Evolutionary conservation across 257 asterid species (phyloP).

Genomic region (Asclepias syriaca): DNA sequence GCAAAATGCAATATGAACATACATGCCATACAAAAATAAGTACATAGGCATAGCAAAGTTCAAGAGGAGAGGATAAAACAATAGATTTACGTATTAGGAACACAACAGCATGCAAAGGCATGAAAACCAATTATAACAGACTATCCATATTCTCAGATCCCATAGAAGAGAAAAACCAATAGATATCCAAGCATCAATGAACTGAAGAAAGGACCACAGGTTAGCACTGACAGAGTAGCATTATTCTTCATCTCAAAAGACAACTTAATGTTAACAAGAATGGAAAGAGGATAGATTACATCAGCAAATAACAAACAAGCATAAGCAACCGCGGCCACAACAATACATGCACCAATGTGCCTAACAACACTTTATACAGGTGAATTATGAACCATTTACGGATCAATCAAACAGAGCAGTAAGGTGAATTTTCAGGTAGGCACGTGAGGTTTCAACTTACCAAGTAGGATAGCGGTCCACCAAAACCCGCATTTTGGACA

Average conservation of each 20-base stretch:
- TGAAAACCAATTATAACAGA: background rate
- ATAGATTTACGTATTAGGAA: background rate
- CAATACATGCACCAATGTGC: background rate
- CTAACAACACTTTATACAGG: background rate
- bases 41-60: background rate
- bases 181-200: background rate
- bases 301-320: background rate
- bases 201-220: background rate
- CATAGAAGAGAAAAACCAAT: background rate
- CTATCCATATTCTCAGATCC: background rate
- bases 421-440: background rate
- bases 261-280: background rate
- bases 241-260: background rate
- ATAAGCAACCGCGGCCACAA: background rate
- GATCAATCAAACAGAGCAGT: background rate
- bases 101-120: background rate
- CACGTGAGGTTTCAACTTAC: conserved; percentile 36
- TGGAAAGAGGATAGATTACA: background rate
- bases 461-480: conserved; percentile 95
- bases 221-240: background rate
- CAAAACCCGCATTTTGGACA: conserved; percentile 83
- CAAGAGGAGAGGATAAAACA: background rate
- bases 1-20: background rate
- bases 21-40: too few species aligned
- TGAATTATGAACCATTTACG: background rate